Base-by-base conservation (phyloP, 2,329 filamentous ascomycete genomes). In the Podosphaera fusca region DNA sequence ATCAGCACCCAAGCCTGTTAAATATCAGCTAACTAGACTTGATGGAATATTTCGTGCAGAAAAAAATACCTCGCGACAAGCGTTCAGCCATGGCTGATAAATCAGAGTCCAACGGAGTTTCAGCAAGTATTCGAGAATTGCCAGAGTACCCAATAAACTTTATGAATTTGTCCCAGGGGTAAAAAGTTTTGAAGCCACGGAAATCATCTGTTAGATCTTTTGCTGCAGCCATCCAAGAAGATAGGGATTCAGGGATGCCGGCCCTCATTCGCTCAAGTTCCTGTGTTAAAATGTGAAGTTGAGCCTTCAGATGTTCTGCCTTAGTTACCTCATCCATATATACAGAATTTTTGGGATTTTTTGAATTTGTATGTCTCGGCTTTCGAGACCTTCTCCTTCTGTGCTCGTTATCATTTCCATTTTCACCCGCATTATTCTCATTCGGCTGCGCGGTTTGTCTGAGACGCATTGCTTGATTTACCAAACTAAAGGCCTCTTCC, bases 401-500 rank as follows among this genome's bases (percentile, higher is more conserved):
- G 4, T 33, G 34, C 10, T 34, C 34, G 12, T n/a, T 29, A 21
- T 54, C 35, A 2, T 40, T 54, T 54, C 51, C 51, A 40, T 30
- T 36, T 4, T 54, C 51, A 5, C 21, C 34, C 1, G 21, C 10
- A 36, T 14, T 30, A 33, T 54, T 35, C 29, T 29, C 51, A 36
- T 14, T n/a, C 33, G 33, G 33, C 29, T 54, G 14, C 35, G n/a
- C 35, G 9, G 14, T 54, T 58, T 76, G 75, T 60, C 77, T 77
- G 30, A 88, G 71, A 36, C 79, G 74, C 62, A 90, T 77, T 7
- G 86, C 81, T 66, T 94, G 84, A 38, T 83, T 84, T 54, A 86
- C 80, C 55, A 88, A 78, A 59, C 84, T 81, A 58, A 88, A 78
- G 1, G 88, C 88, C 64, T 87, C 80, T 64, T 88, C 84, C 30